phyloP scores from a whole-genome alignment of 192 early-diverging fungal genomes.

The Geranomyces variabilis region DNA sequence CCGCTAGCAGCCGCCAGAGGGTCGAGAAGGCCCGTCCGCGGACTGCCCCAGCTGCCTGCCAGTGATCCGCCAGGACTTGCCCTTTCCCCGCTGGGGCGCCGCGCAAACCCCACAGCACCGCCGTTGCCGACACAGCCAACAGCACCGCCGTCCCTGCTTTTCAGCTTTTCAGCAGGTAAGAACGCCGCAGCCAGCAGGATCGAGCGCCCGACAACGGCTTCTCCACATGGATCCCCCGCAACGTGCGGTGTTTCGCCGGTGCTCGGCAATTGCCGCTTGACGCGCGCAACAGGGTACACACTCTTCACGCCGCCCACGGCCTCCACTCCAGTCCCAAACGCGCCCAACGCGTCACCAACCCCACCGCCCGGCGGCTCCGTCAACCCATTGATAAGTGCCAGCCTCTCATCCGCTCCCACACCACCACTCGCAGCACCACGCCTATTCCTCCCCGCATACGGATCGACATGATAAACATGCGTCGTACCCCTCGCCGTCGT shows the following conservation, averaged over 20 bases:
- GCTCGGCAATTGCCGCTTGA: slow-evolving; percentile 37
- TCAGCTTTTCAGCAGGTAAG: too few species aligned
- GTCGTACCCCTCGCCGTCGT: slow-evolving; percentile 76
- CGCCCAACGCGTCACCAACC: not conserved
- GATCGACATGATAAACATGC: slow-evolving; percentile 58
- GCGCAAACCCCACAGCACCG: too few species aligned
- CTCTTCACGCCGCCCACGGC: slow-evolving; percentile 17
- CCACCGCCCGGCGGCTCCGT: slow-evolving; percentile 8
- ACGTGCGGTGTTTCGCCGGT: too few species aligned
- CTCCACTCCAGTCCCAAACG: too few species aligned
- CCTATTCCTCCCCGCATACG: not conserved
- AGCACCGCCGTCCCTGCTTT: too few species aligned
- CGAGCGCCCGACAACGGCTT: too few species aligned
- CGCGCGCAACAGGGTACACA: slow-evolving; percentile 43
- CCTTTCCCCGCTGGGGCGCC: slow-evolving; percentile 6
- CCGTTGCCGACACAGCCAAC: too few species aligned
- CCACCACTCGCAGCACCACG: not conserved
- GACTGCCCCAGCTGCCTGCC: slow-evolving; percentile 6
- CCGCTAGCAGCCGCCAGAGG: too few species aligned
- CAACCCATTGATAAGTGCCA: slow-evolving; percentile 43
- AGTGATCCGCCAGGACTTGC: not conserved
- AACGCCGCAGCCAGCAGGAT: not conserved
- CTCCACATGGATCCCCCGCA: too few species aligned
- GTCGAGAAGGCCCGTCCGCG: not conserved
- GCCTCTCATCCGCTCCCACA: slow-evolving; percentile 8